Conservation (phyloP, 805 yeast species). For the Wickerhamomyces strasburgensis region DNA sequence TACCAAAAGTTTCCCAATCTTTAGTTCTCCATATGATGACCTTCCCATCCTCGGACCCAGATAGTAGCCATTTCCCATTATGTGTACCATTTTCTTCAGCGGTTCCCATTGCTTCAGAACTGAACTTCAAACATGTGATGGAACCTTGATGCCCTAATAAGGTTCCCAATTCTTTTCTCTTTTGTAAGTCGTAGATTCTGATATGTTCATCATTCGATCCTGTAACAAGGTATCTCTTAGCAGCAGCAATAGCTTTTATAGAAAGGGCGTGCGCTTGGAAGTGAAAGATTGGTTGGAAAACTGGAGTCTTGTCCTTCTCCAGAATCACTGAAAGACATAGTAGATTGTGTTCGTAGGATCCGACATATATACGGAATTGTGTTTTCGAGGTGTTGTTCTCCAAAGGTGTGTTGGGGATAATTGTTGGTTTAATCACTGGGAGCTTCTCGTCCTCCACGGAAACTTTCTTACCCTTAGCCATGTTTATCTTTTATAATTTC, state of each 20-base stretch:
- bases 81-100: slow-evolving; percentile 19
- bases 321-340: slow-evolving; percentile 76
- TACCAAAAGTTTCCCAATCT: slow-evolving; percentile 93
- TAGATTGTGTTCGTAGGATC: slow-evolving; percentile 92
- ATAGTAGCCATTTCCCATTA: slow-evolving; percentile 80
- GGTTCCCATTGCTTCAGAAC: slow-evolving; percentile 38
- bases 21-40: slow-evolving; percentile 90
- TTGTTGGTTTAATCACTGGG: slow-evolving; percentile 21
- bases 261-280: slow-evolving; percentile 92
- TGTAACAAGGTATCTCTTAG: slow-evolving; percentile 80
- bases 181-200: slow-evolving; percentile 88
- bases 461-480: slow-evolving; percentile 10
- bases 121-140: slow-evolving; percentile 70
- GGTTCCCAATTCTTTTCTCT: slow-evolving; percentile 90
- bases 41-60: slow-evolving; percentile 88
- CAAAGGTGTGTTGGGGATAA: slow-evolving; percentile 14
- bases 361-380: slow-evolving; percentile 79
- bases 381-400: slow-evolving; percentile 7
- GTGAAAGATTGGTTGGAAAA: slow-evolving; percentile 92
- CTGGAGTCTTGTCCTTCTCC: slow-evolving; percentile 44
- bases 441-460: slow-evolving; percentile 7
- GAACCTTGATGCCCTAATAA: slow-evolving; percentile 86
- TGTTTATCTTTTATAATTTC: too few relatives aligned
- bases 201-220: slow-evolving; percentile 97
- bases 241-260: slow-evolving; percentile 77